Percentiles rank a stretch among this genome's conserved stretches.
phyloP scores from a whole-genome alignment of 2,329 filamentous ascomycete genomes.

The Claviceps digitariae region DNA sequence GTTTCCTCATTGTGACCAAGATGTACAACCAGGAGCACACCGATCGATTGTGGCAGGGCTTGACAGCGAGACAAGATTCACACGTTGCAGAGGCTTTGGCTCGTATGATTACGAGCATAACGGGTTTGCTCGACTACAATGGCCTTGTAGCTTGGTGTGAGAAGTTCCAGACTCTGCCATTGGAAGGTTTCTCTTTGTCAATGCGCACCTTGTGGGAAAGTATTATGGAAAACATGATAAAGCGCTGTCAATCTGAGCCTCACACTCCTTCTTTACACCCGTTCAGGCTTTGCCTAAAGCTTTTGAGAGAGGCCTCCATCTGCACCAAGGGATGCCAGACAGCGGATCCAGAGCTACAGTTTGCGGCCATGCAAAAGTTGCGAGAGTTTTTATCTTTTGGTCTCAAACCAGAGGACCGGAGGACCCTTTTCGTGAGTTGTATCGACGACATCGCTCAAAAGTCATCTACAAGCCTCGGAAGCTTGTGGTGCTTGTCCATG shows the following conservation, averaged over 20 bases:
- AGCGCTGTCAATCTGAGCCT: conserved; percentile 27
- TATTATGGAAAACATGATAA: conserved; percentile 36
- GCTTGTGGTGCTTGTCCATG: conserved; percentile 49
- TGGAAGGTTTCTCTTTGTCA: conserved; percentile 46
- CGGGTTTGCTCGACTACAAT: conserved; percentile 32
- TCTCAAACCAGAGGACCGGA: conserved; percentile 39
- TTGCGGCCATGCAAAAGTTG: conserved; percentile 49
- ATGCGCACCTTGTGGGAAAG: conserved; percentile 49
- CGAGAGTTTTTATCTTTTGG: conserved; percentile 44
- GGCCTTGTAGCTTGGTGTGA: conserved; percentile 52
- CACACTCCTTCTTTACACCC: conserved; percentile 25
- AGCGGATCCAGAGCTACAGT: conserved; percentile 47
- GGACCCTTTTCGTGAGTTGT: conserved; percentile 51
- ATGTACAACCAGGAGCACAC: conserved; percentile 60
- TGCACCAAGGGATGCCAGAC: conserved; percentile 38
- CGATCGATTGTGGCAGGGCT: conserved; percentile 71
- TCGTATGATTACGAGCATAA: conserved; percentile 42
- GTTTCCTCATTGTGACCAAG: conserved; percentile 69
- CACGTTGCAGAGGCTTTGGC: conserved; percentile 72
- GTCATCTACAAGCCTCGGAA: conserved; percentile 55
- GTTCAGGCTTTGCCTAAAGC: conserved; percentile 43
- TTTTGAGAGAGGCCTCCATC: conserved; percentile 59
- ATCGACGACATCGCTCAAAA: conserved; percentile 52
- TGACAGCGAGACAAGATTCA: conserved; percentile 69
- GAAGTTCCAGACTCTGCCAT: conserved; percentile 53